phyloP scores from a whole-genome alignment of 257 asterid genomes.

The Buddleja alternifolia region DNA sequence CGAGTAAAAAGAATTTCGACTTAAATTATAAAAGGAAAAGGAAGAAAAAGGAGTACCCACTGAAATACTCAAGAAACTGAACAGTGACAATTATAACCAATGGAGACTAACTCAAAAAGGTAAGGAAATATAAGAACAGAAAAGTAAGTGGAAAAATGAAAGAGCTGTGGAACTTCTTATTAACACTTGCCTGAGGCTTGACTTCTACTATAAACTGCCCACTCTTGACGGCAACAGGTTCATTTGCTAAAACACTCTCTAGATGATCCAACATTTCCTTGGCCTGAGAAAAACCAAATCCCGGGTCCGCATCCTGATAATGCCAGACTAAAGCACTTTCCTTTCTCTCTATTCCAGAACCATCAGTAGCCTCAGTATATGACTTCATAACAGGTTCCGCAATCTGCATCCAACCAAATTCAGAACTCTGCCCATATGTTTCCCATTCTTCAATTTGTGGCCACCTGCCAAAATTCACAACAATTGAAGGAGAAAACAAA shows the following conservation, averaged over 20 bases:
- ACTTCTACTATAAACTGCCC: slow-evolving; percentile 93
- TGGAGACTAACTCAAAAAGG: neutral
- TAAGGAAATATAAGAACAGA: neutral
- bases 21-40: too few species aligned
- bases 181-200: slow-evolving; percentile 77
- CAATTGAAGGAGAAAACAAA: neutral
- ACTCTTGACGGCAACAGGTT: slow-evolving; percentile 89
- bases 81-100: too few species aligned
- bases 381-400: slow-evolving; percentile 93
- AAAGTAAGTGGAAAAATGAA: neutral
- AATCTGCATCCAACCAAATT: slow-evolving; percentile 87
- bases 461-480: slow-evolving; percentile 60
- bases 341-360: slow-evolving; percentile 79
- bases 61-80: too few species aligned
- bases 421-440: slow-evolving; percentile 63
- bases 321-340: slow-evolving; percentile 96
- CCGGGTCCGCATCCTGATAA: slow-evolving; percentile 82
- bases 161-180: neutral
- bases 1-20: slow-evolving; percentile 1
- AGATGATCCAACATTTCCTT: slow-evolving; percentile 94
- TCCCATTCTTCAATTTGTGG: slow-evolving; percentile 79
- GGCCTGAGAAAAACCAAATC: slow-evolving; percentile 85
- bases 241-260: slow-evolving; percentile 90
- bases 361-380: slow-evolving; percentile 91
- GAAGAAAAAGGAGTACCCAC: too few species aligned